Percentiles rank a stretch among this genome's conserved stretches.
These are phyloP conservation scores for Penicillium pancosmium DNA, from an alignment of 495 filamentous ascomycete genomes.

Conservation along the genomic window DNA sequence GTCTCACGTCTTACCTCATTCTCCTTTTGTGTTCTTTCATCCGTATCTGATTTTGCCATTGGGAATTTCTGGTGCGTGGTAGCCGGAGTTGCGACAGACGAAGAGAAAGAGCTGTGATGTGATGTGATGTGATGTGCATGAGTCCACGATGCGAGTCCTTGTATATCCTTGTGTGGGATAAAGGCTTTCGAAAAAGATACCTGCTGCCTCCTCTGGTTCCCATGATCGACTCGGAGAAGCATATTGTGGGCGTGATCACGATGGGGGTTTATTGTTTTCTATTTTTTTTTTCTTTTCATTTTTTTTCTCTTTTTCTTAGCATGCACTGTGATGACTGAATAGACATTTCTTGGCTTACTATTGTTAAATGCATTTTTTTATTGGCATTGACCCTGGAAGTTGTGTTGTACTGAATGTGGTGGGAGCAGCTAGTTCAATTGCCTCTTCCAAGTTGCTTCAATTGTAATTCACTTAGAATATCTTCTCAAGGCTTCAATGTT, in stretches of 20 bases:
- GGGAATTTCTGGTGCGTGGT: slow-evolving; percentile 8
- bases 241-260: slow-evolving; percentile 17
- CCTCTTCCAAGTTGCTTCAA: too few relatives aligned
- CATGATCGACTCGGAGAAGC: slow-evolving; percentile 8
- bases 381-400: slow-evolving; percentile 3
- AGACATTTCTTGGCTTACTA: slow-evolving; percentile 28
- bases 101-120: slow-evolving; percentile 24
- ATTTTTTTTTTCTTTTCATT: slow-evolving; percentile 12
- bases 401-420: too few relatives aligned
- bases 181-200: slow-evolving; percentile 4
- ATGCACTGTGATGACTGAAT: slow-evolving; percentile 35
- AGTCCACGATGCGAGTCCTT: slow-evolving; percentile 19
- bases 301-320: slow-evolving; percentile 27
- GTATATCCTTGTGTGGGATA: slow-evolving; percentile 1
- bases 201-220: slow-evolving; percentile 5
- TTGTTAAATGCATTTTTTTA: slow-evolving; percentile 27
- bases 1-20: slow-evolving; percentile 5
- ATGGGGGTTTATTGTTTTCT: slow-evolving; percentile 11
- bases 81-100: slow-evolving; percentile 18
- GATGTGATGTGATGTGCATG: slow-evolving; percentile 20
- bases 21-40: slow-evolving; percentile 12
- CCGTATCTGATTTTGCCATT: slow-evolving; percentile 12
- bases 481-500: too few relatives aligned
- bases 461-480: too few relatives aligned
- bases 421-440: too few relatives aligned